These are phyloP conservation scores for Metschnikowia baotianmanensis DNA, from an alignment of 805 yeast genomes.

Conservation along the genomic window DNA sequence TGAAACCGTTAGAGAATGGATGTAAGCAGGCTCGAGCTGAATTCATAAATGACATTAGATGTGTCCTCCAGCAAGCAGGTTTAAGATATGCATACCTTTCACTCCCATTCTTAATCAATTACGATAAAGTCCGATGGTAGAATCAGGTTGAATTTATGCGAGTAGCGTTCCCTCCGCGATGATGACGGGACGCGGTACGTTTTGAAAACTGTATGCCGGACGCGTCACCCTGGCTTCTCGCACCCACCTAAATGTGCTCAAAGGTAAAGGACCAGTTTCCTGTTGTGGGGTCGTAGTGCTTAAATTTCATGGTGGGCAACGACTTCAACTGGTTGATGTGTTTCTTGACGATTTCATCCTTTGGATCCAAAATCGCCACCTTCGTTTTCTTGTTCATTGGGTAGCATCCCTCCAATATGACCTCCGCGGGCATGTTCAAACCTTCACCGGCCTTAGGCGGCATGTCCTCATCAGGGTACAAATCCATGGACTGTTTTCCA, in stretches of 20 bases:
- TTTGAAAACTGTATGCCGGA: conserved; percentile 9
- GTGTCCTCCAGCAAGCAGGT: too few relatives aligned
- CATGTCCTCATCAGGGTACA: conserved; percentile 66
- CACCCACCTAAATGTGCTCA: conserved; percentile 23
- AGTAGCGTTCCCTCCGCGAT: conserved; percentile 3
- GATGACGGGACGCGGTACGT: conserved; percentile 8
- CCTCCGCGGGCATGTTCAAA: conserved; percentile 69
- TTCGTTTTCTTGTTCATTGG: conserved; percentile 74
- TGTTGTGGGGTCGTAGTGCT: conserved; percentile 70
- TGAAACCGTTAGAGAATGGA: not conserved
- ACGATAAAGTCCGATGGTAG: too few relatives aligned
- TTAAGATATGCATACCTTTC: conserved; percentile 15
- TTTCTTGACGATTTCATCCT: conserved; percentile 64
- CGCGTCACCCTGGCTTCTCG: conserved; percentile 5
- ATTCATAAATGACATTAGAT: not conserved
- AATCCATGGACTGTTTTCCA: conserved; percentile 54
- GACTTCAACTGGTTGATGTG: conserved; percentile 68
- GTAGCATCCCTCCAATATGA: conserved; percentile 75
- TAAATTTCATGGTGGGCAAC: conserved; percentile 59
- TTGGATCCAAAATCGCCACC: conserved; percentile 72
- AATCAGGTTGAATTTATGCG: too few relatives aligned
- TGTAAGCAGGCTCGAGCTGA: not conserved
- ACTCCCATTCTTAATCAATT: conserved; percentile 20
- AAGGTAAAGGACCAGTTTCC: conserved; percentile 70
- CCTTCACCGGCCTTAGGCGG: conserved; percentile 73